A percentile compares a stretch with the other conserved stretches of the same genome.
Conservation (phyloP, 192 early-diverging fungal genomes). For the Entomortierella lignicola region DNA sequence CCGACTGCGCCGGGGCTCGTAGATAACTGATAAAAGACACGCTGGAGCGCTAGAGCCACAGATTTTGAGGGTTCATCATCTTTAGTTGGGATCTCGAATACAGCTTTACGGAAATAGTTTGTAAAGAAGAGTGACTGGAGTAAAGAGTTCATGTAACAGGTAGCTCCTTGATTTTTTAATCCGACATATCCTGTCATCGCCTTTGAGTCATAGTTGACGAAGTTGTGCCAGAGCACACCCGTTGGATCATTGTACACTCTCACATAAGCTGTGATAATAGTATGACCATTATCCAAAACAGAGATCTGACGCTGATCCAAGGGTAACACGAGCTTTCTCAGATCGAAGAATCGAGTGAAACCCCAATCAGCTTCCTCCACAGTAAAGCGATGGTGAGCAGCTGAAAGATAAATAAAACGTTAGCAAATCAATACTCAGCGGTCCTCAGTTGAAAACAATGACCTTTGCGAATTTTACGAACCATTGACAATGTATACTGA, state of each 20-base stretch:
- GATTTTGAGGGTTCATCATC: slow-evolving; percentile 89
- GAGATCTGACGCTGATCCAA: slow-evolving; percentile 65
- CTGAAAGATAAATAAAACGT: slow-evolving; percentile 54
- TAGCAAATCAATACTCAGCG: neutral
- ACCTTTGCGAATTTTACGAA: neutral
- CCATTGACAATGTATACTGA: slow-evolving; percentile 28
- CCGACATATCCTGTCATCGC: slow-evolving; percentile 92
- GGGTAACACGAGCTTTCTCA: slow-evolving; percentile 62
- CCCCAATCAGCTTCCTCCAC: slow-evolving; percentile 94
- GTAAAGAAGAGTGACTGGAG: slow-evolving; percentile 96
- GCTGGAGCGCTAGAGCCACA: slow-evolving; percentile 91
- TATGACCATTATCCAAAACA: slow-evolving; percentile 54
- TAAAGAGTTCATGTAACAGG: slow-evolving; percentile 99
- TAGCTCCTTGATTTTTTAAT: slow-evolving; percentile 96
- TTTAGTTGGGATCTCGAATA: slow-evolving; percentile 93
- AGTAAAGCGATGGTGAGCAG: slow-evolving; percentile 85
- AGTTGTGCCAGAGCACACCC: slow-evolving; percentile 97
- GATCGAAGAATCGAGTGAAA: slow-evolving; percentile 81
- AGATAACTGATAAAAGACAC: slow-evolving; percentile 94
- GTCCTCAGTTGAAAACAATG: neutral
- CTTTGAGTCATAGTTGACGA: slow-evolving; percentile 92
- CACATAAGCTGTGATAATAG: slow-evolving; percentile 77
- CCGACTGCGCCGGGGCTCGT: slow-evolving; percentile 76
- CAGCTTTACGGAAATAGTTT: slow-evolving; percentile 92
- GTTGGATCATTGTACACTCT: slow-evolving; percentile 86